Evolutionary conservation across 2,329 filamentous ascomycete genomes (phyloP), one percentile per base, ranked within the genome.

Genomic region (Fusarium coffeatum): DNA sequence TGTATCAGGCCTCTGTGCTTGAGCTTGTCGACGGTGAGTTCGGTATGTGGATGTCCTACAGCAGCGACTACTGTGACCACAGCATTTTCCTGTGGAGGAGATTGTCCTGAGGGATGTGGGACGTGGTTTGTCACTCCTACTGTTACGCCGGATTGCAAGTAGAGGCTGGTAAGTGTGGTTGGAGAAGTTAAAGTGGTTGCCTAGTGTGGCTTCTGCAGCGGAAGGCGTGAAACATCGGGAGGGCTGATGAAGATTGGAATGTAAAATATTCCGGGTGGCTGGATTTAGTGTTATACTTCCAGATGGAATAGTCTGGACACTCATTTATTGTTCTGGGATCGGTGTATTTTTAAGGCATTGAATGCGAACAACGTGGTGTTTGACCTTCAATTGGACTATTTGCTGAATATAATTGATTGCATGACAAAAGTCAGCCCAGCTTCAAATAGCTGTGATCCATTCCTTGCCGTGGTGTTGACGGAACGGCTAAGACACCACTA

Each of bases 1-100:
- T 82, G 80, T 62, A 47, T 74, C 2, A 63, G 74, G 23, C 77
- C 75, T 13, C 50, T 73, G 55, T 81, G 80, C 49, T 55, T 80
- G 40, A 64, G 30, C 4, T 27, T 77, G 22, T 66, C 69, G 28
- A 80, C 78, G 8, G 54, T 81, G 20, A 78, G 72, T 22, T 77
- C 76, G 12, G 71, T 72, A 6, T 78, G 78, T 58, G 78, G 77
- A 28, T 82, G 80, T 48, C 77, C 78, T 2, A 49, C 63, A 8
- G 73, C 59, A 2, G 68, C 77, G 34, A 67, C 76, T 12, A 81
- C 79, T 2, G 71, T 76, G 3, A 73, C 72, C 6, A 67, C 75
- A 10, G 69, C 69, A 20, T 78, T 73, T 41, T 70, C 73, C 0
- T 81, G 80, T 63, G 66, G 57, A 4, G 46, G 58, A 5, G 27